Conservation (phyloP, 2,329 filamentous ascomycete genomes). For the Epichloe coenophiala region DNA sequence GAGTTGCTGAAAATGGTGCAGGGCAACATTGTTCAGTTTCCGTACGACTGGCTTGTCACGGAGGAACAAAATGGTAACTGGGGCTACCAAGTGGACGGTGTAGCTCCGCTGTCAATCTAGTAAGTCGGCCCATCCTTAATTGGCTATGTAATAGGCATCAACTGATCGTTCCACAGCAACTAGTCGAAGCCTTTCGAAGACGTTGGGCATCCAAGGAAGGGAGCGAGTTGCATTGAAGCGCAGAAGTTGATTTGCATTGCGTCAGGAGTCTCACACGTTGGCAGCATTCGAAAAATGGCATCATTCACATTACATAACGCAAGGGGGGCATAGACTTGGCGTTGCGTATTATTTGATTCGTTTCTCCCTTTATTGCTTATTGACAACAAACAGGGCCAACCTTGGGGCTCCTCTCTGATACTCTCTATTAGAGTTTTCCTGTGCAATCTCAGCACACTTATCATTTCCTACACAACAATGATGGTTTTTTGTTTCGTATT, state of each 20-base stretch:
- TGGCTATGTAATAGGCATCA: too few species aligned
- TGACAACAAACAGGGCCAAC: background rate
- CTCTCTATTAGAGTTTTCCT: conserved; percentile 1
- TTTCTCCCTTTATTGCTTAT: background rate
- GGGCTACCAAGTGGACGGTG: conserved; percentile 91
- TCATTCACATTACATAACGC: background rate
- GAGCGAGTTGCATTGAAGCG: background rate
- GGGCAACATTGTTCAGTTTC: conserved; percentile 80
- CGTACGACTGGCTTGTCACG: conserved; percentile 86
- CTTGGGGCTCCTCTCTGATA: background rate
- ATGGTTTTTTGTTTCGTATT: too few species aligned
- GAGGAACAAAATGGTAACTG: conserved; percentile 92
- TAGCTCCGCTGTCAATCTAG: conserved; percentile 96
- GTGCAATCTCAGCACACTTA: background rate
- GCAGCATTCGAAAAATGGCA: background rate
- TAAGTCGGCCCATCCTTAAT: conserved; percentile 32
- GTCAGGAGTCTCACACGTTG: background rate
- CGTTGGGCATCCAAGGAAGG: background rate
- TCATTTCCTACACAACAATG: background rate
- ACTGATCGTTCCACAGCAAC: background rate
- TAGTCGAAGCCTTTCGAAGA: background rate
- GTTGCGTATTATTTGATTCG: background rate
- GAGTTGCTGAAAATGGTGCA: conserved; percentile 70
- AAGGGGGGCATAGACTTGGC: conserved; percentile 1
- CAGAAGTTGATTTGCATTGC: conserved; percentile 19